A percentile compares a stretch with the other conserved stretches of the same genome.
These are phyloP conservation scores for Lipomyces kockii DNA, from an alignment of 805 yeast genomes.

Conservation along the genomic window DNA sequence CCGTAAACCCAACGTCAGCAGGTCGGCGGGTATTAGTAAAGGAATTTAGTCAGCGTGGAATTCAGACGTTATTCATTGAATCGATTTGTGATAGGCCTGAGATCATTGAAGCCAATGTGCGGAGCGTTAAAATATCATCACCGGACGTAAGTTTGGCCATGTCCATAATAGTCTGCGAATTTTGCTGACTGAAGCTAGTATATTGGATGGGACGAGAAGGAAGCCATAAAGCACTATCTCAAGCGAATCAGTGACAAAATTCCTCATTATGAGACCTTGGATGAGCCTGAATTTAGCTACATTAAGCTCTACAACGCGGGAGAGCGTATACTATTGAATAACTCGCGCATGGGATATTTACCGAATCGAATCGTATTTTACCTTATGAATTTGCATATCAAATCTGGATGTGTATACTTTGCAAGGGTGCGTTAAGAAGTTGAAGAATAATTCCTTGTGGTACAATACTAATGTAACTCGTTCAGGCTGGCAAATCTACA, in stretches of 20 bases:
- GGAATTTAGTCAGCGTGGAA: slow-evolving; percentile 58
- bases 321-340: slow-evolving; percentile 75
- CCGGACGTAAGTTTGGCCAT: slow-evolving; percentile 48
- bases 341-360: slow-evolving; percentile 84
- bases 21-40: slow-evolving; percentile 65
- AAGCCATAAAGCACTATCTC: slow-evolving; percentile 78
- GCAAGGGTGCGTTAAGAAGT: slow-evolving; percentile 72
- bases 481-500: slow-evolving; percentile 49
- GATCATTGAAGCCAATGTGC: slow-evolving; percentile 73
- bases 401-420: slow-evolving; percentile 88
- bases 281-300: slow-evolving; percentile 61
- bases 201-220: slow-evolving; percentile 68
- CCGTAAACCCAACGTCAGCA: slow-evolving; percentile 79
- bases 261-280: slow-evolving; percentile 74
- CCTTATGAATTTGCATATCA: slow-evolving; percentile 86
- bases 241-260: slow-evolving; percentile 70
- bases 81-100: slow-evolving; percentile 75
- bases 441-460: slow-evolving; percentile 38
- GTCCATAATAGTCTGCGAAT: not conserved
- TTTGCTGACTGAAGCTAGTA: slow-evolving; percentile 47
- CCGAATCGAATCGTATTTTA: slow-evolving; percentile 90
- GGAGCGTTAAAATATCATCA: slow-evolving; percentile 76
- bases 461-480: not conserved
- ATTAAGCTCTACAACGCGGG: slow-evolving; percentile 92
- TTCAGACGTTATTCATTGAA: slow-evolving; percentile 87